Conservation (phyloP, 169 alveolate genomes). For the Plasmodium inui region DNA sequence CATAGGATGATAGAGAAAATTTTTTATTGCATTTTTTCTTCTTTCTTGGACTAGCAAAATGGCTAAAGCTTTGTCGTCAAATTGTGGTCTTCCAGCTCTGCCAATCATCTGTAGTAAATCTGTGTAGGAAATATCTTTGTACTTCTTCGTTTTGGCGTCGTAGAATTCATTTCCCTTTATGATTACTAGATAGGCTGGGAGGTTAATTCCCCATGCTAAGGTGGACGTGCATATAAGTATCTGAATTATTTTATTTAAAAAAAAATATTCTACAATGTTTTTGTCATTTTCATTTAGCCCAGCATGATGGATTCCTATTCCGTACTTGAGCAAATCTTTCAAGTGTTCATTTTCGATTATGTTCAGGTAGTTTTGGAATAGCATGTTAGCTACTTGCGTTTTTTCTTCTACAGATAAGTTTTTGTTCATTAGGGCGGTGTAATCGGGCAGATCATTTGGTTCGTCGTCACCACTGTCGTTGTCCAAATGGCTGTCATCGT, state of each 20-base stretch:
- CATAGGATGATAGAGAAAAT: slow-evolving; percentile 98
- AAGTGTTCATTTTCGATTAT: slow-evolving; percentile 91
- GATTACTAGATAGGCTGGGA: slow-evolving; percentile 99
- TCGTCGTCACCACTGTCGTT: background rate
- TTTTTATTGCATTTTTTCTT: slow-evolving; percentile 96
- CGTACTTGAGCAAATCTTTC: slow-evolving; percentile 91
- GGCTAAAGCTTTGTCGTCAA: slow-evolving; percentile 97
- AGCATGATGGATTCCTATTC: slow-evolving; percentile 99
- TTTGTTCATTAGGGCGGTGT: background rate
- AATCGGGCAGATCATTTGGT: slow-evolving; percentile 2
- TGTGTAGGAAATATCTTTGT: slow-evolving; percentile 79
- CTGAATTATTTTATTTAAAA: slow-evolving; percentile 92
- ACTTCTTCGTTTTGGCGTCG: slow-evolving; percentile 81
- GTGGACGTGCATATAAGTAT: slow-evolving; percentile 98
- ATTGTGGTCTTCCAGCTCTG: slow-evolving; percentile 99
- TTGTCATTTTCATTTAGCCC: slow-evolving; percentile 96
- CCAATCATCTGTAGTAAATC: slow-evolving; percentile 96
- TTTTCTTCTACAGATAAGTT: slow-evolving; percentile 32
- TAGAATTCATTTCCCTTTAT: slow-evolving; percentile 88
- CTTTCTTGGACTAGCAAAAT: slow-evolving; percentile 96
- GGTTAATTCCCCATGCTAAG: slow-evolving; percentile 99
- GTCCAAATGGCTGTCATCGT: background rate
- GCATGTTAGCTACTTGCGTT: slow-evolving; percentile 8
- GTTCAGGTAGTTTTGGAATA: slow-evolving; percentile 36
- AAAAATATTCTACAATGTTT: slow-evolving; percentile 96